phyloP scores from a whole-genome alignment of 2,329 filamentous ascomycete genomes.

The Aspergillus amoenus region DNA sequence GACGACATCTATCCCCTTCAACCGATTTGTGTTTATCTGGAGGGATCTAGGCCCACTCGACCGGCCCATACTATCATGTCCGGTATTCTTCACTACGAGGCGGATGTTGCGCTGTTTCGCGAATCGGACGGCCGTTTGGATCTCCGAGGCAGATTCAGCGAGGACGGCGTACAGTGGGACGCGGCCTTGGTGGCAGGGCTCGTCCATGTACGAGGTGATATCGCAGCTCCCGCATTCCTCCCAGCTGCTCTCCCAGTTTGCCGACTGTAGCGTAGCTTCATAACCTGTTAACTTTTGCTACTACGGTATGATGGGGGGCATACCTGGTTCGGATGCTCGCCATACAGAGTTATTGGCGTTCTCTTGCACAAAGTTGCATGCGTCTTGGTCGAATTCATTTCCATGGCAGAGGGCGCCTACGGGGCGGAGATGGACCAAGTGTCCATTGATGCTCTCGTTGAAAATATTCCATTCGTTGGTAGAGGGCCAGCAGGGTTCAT shows the following conservation, averaged over 20 bases:
- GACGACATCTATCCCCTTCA: background rate
- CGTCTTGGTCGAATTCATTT: background rate
- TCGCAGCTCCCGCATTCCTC: background rate
- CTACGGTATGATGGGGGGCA: accelerated
- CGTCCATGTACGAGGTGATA: background rate
- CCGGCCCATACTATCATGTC: background rate
- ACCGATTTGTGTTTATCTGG: background rate
- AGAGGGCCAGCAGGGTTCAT: background rate
- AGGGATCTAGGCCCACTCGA: background rate
- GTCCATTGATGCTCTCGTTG: background rate
- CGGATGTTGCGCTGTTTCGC: background rate
- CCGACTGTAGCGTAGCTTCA: background rate
- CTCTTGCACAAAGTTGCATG: background rate
- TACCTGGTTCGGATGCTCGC: background rate
- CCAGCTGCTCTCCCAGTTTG: background rate
- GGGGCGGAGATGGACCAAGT: background rate
- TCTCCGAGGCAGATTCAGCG: background rate
- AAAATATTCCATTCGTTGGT: background rate
- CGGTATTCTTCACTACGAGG: background rate
- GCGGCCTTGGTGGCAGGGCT: background rate
- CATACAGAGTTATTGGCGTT: background rate
- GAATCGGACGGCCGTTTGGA: background rate
- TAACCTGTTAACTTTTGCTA: background rate
- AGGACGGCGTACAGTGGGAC: background rate
- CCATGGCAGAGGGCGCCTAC: background rate